Base-by-base conservation (phyloP, 257 asterid species). In the Asclepias syriaca region DNA sequence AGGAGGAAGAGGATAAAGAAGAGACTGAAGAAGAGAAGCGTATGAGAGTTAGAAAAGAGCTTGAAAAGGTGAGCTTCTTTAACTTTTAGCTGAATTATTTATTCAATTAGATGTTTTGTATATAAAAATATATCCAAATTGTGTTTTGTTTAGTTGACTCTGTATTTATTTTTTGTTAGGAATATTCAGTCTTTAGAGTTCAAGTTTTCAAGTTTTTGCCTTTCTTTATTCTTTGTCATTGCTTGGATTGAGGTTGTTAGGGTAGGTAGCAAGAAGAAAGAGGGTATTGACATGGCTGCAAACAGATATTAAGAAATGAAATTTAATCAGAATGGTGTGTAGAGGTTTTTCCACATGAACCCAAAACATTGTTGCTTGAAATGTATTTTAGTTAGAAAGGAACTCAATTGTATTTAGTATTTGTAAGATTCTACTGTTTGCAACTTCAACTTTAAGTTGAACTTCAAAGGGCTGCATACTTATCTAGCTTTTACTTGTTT, bases 1-100 rank as follows among this genome's bases (percentile, higher is more conserved):
- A 43, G 45, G 86, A 68, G 15, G 80, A 77, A 10, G 78, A 70
- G 72, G 79, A 77, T 4, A 46, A 72, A 45, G 91, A 88, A 67
- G 95, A 88, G 70, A 82, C 87, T 24, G 98, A 94, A 72, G 96
- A 89, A 64, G 86, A 83, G 86, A 94, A 94, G 66, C 86, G 96
- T 5, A 80, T 78, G 91, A 84, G 92, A 79, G 98, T 94, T 6
- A 83, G 87, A 74, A 91, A 82, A 68, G 98, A 94, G 77, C 90
- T 93, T 13, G 91, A 93, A 82, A 93, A 89, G 96, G 98, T 88
- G 43, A 46, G 15, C 10, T 6, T 32, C 22, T 65, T 60, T 69
- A 2, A 4, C 11, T 40, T 15, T 55, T 37, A 18, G 27, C 19
- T 68, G 45, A 29, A 29, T 68, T 60, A 2, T 32, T 64, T 37